phyloP scores from a whole-genome alignment of 148 eudicot genomes.

The Talinum fruticosum region DNA sequence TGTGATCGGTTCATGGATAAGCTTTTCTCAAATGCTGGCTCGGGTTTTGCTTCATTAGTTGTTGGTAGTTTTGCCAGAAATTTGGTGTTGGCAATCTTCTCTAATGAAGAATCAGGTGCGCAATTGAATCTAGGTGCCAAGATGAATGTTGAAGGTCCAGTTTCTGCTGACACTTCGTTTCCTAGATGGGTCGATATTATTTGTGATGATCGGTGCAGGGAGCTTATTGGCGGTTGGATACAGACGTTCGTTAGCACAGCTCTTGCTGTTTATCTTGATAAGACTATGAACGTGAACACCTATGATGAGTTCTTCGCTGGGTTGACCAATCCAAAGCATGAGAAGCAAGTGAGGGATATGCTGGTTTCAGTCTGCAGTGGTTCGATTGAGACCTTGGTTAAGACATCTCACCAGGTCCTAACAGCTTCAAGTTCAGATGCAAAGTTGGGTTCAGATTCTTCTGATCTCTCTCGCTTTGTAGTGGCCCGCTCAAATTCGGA shows the following conservation, averaged over 20 bases:
- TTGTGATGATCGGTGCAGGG: constrained; percentile 49
- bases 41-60: constrained; percentile 77
- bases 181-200: constrained; percentile 52
- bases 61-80: constrained; percentile 81
- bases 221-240: constrained; percentile 48
- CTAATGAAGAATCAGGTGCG: constrained; percentile 19
- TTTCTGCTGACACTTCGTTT: constrained; percentile 10
- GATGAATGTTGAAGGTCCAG: background rate
- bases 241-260: constrained; percentile 68
- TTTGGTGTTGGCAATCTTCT: constrained; percentile 55
- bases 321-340: constrained; percentile 80
- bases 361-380: constrained; percentile 62
- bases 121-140: constrained; percentile 1
- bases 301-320: constrained; percentile 79
- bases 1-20: constrained; percentile 59
- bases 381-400: constrained; percentile 68
- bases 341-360: constrained; percentile 56
- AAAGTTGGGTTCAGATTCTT: constrained; percentile 13
- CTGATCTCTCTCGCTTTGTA: constrained; percentile 42
- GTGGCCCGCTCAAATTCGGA: constrained; percentile 33
- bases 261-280: constrained; percentile 74
- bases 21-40: constrained; percentile 62
- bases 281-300: constrained; percentile 66
- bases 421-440: constrained; percentile 24
- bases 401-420: constrained; percentile 65